phyloP scores from a whole-genome alignment of 1,284 basidiomycete genomes.

The Leccinum griseonigrum region DNA sequence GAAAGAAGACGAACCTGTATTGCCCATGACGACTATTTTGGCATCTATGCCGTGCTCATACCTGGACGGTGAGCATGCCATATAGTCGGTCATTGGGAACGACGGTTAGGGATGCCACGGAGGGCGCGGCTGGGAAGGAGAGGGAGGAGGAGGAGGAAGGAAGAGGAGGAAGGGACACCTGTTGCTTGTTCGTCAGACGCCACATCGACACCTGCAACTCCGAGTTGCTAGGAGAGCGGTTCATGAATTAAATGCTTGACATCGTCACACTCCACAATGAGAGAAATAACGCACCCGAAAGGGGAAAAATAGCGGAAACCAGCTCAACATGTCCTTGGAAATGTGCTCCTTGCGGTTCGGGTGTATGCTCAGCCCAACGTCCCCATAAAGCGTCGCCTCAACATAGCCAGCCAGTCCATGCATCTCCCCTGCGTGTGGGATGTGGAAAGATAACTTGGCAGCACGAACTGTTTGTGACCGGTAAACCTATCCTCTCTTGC shows the following conservation, averaged over 20 bases:
- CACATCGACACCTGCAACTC: conserved; percentile 95
- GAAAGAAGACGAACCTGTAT: conserved; percentile 63
- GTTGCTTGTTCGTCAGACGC: conserved; percentile 83
- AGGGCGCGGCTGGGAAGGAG: conserved; percentile 18
- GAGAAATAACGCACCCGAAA: conserved; percentile 57
- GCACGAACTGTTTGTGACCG: conserved; percentile 83
- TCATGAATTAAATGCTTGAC: conserved; percentile 48
- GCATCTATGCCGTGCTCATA: conserved; percentile 86
- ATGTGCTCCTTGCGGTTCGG: conserved; percentile 82
- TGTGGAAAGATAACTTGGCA: conserved; percentile 82
- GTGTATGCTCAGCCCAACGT: conserved; percentile 91
- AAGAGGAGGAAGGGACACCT: conserved; percentile 48
- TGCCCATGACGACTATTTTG: conserved; percentile 96
- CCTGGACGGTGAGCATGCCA: conserved; percentile 52
- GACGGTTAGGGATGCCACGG: conserved; percentile 33
- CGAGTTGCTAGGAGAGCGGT: conserved; percentile 88
- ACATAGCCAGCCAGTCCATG: conserved; percentile 99
- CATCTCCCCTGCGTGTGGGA: conserved; percentile 91
- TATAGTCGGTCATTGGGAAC: conserved; percentile 43
- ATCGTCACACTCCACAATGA: not conserved
- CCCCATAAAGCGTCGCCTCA: conserved; percentile 89
- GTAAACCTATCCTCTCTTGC: conserved; percentile 53
- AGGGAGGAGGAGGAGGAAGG: conserved; percentile 15
- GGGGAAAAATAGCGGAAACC: conserved; percentile 99
- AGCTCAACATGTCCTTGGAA: conserved; percentile 95